Base-by-base conservation (phyloP, 1,139 yeast species). In the Debaryomyces psychrophilus region DNA sequence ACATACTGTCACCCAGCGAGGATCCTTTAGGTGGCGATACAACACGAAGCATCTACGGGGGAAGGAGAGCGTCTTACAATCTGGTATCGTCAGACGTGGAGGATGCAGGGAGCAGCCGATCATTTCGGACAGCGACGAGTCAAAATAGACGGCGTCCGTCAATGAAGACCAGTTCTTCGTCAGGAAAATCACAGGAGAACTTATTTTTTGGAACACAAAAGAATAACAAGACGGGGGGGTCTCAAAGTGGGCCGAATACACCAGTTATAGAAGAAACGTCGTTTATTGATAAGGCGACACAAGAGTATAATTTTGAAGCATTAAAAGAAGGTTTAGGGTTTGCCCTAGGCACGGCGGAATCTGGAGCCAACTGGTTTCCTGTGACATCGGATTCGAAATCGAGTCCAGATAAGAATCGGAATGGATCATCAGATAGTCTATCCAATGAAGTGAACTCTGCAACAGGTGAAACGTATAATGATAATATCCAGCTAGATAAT, bases 311-410 rank as follows among this genome's bases (percentile, higher is more conserved):
- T 47, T 60, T 70, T 23, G 66, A 67, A 41, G 72, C 70, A 26
- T 54, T 74, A 28, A 62, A 64, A 40, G 69, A 70, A 50, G 77
- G 77, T 3, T 52, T 74, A 17, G 60, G 60, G 31, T 64, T 60
- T 50, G 79, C 78, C 1, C 57, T 73, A 26, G 78, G 79, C 1
- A 55, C 68, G 2, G 51, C 53, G 8, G 55, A 56, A 3, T 52
- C 56, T 6, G 61, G 48, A 4, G 60, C 68, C 9, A 60, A 64
- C 34, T 70, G 76, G 76, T 61, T 70, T 35, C 74, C 71, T 3
- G 60, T 59, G 8, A 31, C 52, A 14, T 15, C 39, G n/a, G 41
- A 37, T n/a, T 9, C 43, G 3, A 40, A 40, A 15, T 9, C 22
- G 20, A 31, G 31, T n/a, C 20, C 43, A 5, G 37, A 22, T 4